Evolutionary conservation across 1,284 basidiomycete species (phyloP).

Genomic region (Stygiomarasmius scandens): DNA sequence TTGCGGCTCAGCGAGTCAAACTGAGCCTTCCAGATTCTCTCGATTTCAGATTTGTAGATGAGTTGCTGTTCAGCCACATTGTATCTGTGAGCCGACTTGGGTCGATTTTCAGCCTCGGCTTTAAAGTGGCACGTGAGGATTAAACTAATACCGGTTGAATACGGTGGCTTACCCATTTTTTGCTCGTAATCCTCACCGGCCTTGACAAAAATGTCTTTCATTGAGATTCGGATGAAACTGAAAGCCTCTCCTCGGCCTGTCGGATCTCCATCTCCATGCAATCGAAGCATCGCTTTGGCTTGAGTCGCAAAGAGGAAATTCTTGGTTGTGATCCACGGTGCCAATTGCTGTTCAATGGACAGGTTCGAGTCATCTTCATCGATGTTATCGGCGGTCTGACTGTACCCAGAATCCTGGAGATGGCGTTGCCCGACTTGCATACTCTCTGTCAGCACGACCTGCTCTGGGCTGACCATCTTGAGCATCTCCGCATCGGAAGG

Average conservation of each 20-base stretch:
- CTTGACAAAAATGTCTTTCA: slow-evolving; percentile 98
- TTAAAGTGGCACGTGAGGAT: slow-evolving; percentile 16
- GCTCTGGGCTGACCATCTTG: slow-evolving; percentile 92
- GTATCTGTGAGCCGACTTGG: slow-evolving; percentile 88
- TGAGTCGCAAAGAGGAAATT: slow-evolving; percentile 97
- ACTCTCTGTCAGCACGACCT: slow-evolving; percentile 91
- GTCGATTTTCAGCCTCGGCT: slow-evolving; percentile 90
- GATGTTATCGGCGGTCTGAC: slow-evolving; percentile 82
- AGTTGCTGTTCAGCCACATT: slow-evolving; percentile 96
- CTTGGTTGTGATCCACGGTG: slow-evolving; percentile 98
- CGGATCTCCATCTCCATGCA: slow-evolving; percentile 97
- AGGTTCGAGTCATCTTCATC: slow-evolving; percentile 89
- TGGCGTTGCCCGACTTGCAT: slow-evolving; percentile 99
- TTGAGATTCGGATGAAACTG: slow-evolving; percentile 95
- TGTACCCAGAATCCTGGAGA: slow-evolving; percentile 93
- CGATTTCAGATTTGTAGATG: slow-evolving; percentile 97
- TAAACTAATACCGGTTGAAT: slow-evolving; percentile 12
- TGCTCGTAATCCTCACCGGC: slow-evolving; percentile 95
- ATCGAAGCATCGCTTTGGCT: slow-evolving; percentile 94
- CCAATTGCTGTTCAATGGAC: slow-evolving; percentile 94
- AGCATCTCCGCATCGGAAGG: slow-evolving; percentile 87
- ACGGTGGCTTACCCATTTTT: slow-evolving; percentile 67
- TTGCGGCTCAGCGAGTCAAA: slow-evolving; percentile 83
- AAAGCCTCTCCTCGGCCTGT: slow-evolving; percentile 95
- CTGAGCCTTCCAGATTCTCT: slow-evolving; percentile 97